phyloP scores from a whole-genome alignment of 176 grass and related monocot genomes.

The Carex kokanica region DNA sequence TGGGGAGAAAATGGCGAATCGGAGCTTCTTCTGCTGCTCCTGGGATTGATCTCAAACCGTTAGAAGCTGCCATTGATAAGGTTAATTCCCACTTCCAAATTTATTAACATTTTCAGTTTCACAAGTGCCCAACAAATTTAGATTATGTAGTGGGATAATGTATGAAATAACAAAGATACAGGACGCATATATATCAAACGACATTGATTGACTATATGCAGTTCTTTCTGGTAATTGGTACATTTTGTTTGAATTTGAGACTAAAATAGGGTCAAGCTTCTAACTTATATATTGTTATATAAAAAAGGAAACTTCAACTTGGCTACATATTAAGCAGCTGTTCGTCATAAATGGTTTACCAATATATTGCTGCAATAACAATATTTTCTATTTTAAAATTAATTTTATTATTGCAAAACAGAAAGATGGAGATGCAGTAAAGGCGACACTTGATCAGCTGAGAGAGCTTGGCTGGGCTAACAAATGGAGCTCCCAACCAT shows the following conservation, averaged over 20 bases:
- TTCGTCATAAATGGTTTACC: not conserved
- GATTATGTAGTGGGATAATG: not conserved
- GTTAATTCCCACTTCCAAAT: constrained; percentile 27
- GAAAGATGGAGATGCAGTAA: constrained; percentile 65
- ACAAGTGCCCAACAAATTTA: not conserved
- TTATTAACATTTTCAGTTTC: not conserved
- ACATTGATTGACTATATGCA: not conserved
- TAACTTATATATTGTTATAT: not conserved
- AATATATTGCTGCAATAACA: not conserved
- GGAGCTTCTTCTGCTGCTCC: constrained; percentile 53
- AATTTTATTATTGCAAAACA: constrained; percentile 34
- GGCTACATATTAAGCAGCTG: not conserved
- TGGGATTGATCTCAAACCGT: constrained; percentile 61
- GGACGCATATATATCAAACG: not conserved
- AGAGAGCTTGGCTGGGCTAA: constrained; percentile 76
- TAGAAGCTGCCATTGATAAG: constrained; percentile 78
- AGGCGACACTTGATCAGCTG: constrained; percentile 62
- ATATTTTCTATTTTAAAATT: not conserved
- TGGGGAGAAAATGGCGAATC: constrained; percentile 33
- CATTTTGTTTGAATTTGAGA: not conserved
- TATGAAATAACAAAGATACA: not conserved
- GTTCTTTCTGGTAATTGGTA: not conserved
- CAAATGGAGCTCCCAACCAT: constrained; percentile 89
- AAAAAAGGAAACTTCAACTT: not conserved
- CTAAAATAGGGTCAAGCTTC: too few species aligned